Conservation (phyloP, 306 rosid species). For the Ammopiptanthus mongolicus region DNA sequence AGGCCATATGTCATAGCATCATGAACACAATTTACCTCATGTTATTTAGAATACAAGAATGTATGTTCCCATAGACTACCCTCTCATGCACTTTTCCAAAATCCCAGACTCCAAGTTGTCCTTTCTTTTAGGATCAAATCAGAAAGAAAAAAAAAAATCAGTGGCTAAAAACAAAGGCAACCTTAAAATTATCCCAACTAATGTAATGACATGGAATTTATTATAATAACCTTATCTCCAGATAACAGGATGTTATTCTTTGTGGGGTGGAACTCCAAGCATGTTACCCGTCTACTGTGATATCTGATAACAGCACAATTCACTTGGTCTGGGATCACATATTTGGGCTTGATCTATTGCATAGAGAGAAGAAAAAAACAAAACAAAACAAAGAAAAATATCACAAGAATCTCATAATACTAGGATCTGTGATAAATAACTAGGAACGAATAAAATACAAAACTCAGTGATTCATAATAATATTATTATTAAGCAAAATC, state of each 20-base stretch:
- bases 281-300: slow-evolving; percentile 81
- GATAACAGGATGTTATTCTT: slow-evolving; percentile 83
- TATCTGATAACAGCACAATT: slow-evolving; percentile 85
- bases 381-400: not conserved
- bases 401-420: not conserved
- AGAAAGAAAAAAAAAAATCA: not conserved
- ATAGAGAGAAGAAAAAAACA: not conserved
- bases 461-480: not conserved
- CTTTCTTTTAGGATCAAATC: slow-evolving; percentile 59
- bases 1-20: not conserved
- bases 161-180: slow-evolving; percentile 11
- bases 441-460: not conserved
- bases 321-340: slow-evolving; percentile 77
- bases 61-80: slow-evolving; percentile 74
- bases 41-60: slow-evolving; percentile 75
- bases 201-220: not conserved
- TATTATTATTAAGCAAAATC: not conserved
- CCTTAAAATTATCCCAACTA: not conserved
- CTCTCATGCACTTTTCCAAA: slow-evolving; percentile 73
- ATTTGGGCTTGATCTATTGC: slow-evolving; percentile 69
- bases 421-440: not conserved
- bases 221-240: slow-evolving; percentile 72
- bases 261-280: slow-evolving; percentile 94
- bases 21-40: slow-evolving; percentile 59
- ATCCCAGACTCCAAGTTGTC: slow-evolving; percentile 98